Percentiles rank a stretch among this genome's conserved stretches.
Evolutionary conservation across 345 rosid genomes (phyloP).

Genomic region (Abelmoschus esculentus): DNA sequence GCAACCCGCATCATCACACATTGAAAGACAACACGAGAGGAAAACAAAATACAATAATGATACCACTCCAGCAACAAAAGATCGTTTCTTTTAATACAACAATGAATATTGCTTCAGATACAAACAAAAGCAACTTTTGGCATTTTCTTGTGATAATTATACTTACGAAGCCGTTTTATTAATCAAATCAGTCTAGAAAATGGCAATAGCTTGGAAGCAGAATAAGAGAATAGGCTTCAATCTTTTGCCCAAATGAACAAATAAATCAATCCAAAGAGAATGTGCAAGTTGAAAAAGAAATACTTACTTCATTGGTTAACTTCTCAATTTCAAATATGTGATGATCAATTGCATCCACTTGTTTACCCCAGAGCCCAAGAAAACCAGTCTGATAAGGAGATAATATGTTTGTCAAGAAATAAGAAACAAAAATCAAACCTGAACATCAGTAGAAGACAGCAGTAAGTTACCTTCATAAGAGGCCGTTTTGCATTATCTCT

Average conservation of each 20-base stretch:
- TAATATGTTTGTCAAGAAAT: not conserved
- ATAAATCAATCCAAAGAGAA: not conserved
- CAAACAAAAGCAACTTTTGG: too few species aligned
- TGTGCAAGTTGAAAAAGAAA: not conserved
- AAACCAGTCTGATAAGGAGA: slow-evolving; percentile 62
- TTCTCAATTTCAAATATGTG: slow-evolving; percentile 59
- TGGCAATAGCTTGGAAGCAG: not conserved
- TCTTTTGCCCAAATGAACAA: not conserved
- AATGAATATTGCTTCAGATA: too few species aligned
- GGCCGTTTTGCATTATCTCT: slow-evolving; percentile 53
- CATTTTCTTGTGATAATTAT: too few species aligned
- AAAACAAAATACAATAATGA: too few species aligned
- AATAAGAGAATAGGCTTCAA: not conserved
- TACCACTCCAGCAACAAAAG: not conserved
- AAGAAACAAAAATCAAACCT: slow-evolving; percentile 9
- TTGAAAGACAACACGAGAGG: too few species aligned
- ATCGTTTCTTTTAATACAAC: too few species aligned
- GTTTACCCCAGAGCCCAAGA: slow-evolving; percentile 71
- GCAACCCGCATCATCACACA: too few species aligned
- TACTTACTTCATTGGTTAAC: slow-evolving; percentile 59
- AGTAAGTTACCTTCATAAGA: slow-evolving; percentile 45
- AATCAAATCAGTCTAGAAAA: too few species aligned
- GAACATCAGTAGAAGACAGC: slow-evolving; percentile 3
- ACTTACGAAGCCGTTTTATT: too few species aligned
- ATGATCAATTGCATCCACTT: slow-evolving; percentile 71